These are phyloP conservation scores for Sarocladiaceae sp. DNA, from an alignment of 2,329 filamentous ascomycete species.

Conservation along the genomic window DNA sequence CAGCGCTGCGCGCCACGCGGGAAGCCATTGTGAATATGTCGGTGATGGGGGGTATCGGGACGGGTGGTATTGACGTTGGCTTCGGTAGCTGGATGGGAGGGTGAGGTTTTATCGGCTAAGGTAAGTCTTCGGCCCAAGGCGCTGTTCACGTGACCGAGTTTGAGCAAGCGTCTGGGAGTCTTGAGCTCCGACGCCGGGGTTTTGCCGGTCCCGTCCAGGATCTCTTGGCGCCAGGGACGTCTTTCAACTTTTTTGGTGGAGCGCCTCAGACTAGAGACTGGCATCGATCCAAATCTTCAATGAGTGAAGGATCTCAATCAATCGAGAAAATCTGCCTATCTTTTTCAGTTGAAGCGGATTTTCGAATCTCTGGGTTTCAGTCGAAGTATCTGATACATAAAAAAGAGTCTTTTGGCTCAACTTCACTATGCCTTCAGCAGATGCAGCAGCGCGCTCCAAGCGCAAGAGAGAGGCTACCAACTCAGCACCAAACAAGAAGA, in stretches of 20 bases:
- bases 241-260: constrained; percentile 8
- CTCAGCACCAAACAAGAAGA: constrained; percentile 43
- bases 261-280: constrained; percentile 3
- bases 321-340: background rate
- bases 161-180: constrained; percentile 7
- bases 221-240: constrained; percentile 8
- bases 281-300: constrained; percentile 9
- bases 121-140: constrained; percentile 32
- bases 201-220: constrained; percentile 16
- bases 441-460: constrained; percentile 33
- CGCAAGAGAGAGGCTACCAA: constrained; percentile 42
- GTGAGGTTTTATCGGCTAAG: constrained; percentile 48
- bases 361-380: too few relatives aligned
- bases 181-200: constrained; percentile 20
- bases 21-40: constrained; percentile 82
- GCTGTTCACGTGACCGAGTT: constrained; percentile 27
- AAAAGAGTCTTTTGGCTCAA: too few relatives aligned
- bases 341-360: too few relatives aligned
- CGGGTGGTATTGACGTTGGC: constrained; percentile 32
- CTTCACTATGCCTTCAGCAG: constrained; percentile 7
- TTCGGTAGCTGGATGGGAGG: constrained; percentile 37
- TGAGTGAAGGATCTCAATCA: background rate
- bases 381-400: too few relatives aligned
- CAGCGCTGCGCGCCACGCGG: constrained; percentile 89
- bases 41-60: constrained; percentile 42